phyloP scores from a whole-genome alignment of 495 filamentous ascomycete genomes.

The Xylaria bambusicola region DNA sequence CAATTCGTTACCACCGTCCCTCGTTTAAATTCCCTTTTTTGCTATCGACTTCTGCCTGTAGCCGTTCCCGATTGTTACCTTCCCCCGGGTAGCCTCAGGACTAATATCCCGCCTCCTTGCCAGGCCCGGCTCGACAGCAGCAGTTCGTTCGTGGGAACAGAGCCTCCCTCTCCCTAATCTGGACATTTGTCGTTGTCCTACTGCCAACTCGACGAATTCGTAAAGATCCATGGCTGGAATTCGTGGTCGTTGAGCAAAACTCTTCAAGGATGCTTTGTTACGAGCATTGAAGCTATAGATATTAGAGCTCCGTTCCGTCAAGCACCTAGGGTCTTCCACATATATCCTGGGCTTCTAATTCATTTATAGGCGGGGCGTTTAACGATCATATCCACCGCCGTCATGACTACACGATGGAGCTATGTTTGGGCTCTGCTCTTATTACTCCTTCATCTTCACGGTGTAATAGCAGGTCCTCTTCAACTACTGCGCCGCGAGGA shows the following conservation, averaged over 20 bases:
- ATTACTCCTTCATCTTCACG: constrained; percentile 25
- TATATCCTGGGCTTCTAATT: constrained; percentile 6
- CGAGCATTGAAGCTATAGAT: constrained; percentile 12
- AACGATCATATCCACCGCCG: not conserved
- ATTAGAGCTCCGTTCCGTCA: constrained; percentile 23
- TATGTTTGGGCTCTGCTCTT: constrained; percentile 34
- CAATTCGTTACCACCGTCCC: constrained; percentile 5
- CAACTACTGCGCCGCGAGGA: constrained; percentile 30
- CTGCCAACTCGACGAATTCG: not conserved
- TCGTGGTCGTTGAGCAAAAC: not conserved
- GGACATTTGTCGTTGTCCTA: not conserved
- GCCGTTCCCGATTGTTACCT: constrained; percentile 10
- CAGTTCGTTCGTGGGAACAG: not conserved
- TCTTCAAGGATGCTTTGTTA: constrained; percentile 1
- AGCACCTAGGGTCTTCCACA: not conserved
- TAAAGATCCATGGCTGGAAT: not conserved
- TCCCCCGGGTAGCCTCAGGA: constrained; percentile 9
- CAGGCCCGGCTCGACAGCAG: not conserved
- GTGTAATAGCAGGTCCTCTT: constrained; percentile 16
- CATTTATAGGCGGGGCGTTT: constrained; percentile 8
- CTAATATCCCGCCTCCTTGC: not conserved
- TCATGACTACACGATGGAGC: constrained; percentile 22
- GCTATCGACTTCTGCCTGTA: constrained; percentile 8
- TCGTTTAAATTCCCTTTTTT: constrained; percentile 7
- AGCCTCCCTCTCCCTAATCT: too few relatives aligned